Conservation (phyloP, 2,329 filamentous ascomycete species). For the Cercospora sojina region DNA sequence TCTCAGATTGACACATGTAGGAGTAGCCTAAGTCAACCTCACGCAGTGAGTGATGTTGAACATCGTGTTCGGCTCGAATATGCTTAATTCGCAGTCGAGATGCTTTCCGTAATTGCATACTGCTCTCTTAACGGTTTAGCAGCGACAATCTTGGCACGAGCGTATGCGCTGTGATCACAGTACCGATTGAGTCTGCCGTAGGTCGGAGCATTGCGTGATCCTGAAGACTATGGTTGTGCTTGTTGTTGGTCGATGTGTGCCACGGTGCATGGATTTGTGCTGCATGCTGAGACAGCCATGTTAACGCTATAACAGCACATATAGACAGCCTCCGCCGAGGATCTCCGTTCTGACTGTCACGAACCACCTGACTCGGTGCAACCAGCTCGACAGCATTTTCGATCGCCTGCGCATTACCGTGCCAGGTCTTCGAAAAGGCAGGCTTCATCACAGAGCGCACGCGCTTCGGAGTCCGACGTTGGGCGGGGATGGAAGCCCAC, state of each 20-base stretch:
- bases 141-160: background rate
- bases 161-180: background rate
- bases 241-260: background rate
- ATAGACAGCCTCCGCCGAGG: constrained; percentile 7
- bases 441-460: background rate
- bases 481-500: background rate
- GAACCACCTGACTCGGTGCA: background rate
- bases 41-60: too few relatives aligned
- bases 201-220: too few relatives aligned
- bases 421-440: too few relatives aligned
- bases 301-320: background rate
- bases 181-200: background rate
- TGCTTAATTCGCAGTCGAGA: background rate
- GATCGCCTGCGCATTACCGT: too few relatives aligned
- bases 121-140: background rate
- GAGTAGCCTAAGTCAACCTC: background rate
- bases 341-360: too few relatives aligned
- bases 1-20: constrained; percentile 5
- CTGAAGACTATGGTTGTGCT: too few relatives aligned
- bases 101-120: background rate
- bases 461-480: background rate
- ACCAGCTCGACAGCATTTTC: background rate
- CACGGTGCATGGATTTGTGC: background rate
- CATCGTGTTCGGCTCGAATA: background rate
- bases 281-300: background rate